Percentiles rank a stretch among this genome's conserved stretches.
Evolutionary conservation across 2,329 filamentous ascomycete genomes (phyloP).

Genomic region (Diaporthe sp.): DNA sequence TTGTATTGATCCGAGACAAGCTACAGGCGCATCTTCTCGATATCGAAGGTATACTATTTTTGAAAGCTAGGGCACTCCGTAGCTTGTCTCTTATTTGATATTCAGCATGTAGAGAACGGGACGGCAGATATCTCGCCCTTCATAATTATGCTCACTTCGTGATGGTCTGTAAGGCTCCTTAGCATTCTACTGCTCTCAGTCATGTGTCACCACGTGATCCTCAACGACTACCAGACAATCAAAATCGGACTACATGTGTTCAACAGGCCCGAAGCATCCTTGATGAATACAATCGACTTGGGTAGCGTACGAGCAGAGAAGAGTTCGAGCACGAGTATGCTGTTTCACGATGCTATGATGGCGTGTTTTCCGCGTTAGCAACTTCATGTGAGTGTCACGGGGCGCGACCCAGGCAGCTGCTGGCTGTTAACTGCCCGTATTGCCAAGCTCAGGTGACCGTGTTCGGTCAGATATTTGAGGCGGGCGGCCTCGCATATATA

Average conservation of each 20-base stretch:
- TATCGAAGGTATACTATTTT: neutral
- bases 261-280: neutral
- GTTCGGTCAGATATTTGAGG: neutral
- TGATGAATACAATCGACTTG: too few species aligned
- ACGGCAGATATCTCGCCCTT: neutral
- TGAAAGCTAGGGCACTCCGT: neutral
- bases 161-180: neutral
- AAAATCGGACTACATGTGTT: neutral
- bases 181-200: neutral
- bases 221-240: too few species aligned
- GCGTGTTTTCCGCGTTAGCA: too few species aligned
- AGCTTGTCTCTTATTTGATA: neutral
- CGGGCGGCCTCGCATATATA: neutral
- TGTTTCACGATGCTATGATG: neutral
- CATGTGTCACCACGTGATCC: neutral
- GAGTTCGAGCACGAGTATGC: neutral
- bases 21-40: neutral
- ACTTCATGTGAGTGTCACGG: too few species aligned
- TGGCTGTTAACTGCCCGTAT: neutral
- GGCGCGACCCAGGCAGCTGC: neutral
- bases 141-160: neutral
- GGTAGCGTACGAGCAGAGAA: neutral
- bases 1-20: neutral
- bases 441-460: neutral
- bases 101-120: neutral